Evolutionary conservation across 768 basidiomycete genomes (phyloP).

Genomic region (Tephrocybe sp.): DNA sequence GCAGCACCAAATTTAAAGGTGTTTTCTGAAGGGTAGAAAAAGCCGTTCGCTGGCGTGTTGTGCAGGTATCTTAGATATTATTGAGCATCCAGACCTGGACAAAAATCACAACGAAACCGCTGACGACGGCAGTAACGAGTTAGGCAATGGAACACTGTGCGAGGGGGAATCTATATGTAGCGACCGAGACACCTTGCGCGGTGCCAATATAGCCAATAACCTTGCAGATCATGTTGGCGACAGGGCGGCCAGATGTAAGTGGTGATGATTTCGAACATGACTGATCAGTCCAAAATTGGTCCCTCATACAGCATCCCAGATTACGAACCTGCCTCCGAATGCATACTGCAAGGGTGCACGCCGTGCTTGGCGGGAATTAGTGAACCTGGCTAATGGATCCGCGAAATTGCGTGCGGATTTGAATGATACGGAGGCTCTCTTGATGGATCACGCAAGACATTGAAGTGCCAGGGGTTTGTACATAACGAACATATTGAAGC

Average conservation of each 20-base stretch:
- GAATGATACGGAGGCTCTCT: not conserved
- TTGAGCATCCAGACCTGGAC: slow-evolving; percentile 75
- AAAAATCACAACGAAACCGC: slow-evolving; percentile 55
- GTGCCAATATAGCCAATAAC: slow-evolving; percentile 57
- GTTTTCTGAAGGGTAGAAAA: slow-evolving; percentile 68
- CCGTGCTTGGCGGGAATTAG: too few species aligned
- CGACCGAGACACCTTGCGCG: slow-evolving; percentile 75
- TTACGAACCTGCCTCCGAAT: too few species aligned
- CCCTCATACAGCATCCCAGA: too few species aligned
- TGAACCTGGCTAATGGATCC: slow-evolving; percentile 14
- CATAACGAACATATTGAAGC: slow-evolving; percentile 33
- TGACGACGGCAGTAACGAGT: slow-evolving; percentile 56
- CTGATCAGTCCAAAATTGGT: too few species aligned
- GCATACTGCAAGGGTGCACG: too few species aligned
- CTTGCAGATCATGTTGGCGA: slow-evolving; percentile 86
- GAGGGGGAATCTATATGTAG: slow-evolving; percentile 89
- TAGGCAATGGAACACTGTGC: slow-evolving; percentile 75
- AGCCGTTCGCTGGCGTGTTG: slow-evolving; percentile 56
- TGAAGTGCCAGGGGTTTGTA: slow-evolving; percentile 39
- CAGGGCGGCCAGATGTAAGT: slow-evolving; percentile 83
- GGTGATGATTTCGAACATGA: slow-evolving; percentile 74
- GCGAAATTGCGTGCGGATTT: not conserved
- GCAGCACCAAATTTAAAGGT: slow-evolving; percentile 74
- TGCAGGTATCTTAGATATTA: slow-evolving; percentile 75
- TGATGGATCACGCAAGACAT: slow-evolving; percentile 25